A percentile compares a stretch with the other conserved stretches of the same genome.
Evolutionary conservation across 495 filamentous ascomycete species (phyloP).

Genomic region (Podospora didyma): DNA sequence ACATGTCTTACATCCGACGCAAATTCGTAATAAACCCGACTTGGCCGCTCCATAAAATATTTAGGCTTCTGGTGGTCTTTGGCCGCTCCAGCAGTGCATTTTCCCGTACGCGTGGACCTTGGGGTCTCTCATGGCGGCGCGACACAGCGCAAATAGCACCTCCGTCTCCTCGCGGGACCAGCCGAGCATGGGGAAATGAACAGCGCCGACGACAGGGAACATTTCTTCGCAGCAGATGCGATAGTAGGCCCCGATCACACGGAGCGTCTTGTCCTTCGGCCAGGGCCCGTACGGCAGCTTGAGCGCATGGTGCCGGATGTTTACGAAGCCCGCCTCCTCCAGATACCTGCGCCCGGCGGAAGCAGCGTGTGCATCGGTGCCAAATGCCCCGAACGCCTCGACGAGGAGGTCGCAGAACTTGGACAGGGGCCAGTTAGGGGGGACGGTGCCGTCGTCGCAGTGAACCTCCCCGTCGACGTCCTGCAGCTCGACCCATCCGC

Average conservation of each 20-base stretch:
- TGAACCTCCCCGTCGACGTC: neutral
- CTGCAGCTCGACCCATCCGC: neutral
- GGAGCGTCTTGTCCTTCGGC: neutral
- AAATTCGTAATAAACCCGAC: too few species aligned
- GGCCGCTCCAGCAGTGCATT: neutral
- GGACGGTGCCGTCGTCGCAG: neutral
- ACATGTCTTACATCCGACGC: too few species aligned
- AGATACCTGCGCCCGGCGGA: neutral
- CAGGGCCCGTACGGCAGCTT: slow-evolving; percentile 1
- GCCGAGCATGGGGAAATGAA: slow-evolving; percentile 5
- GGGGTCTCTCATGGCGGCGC: slow-evolving; percentile 1
- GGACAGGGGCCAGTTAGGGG: neutral
- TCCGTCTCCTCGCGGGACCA: slow-evolving; percentile 5
- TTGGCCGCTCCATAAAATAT: too few species aligned
- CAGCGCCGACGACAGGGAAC: slow-evolving; percentile 2
- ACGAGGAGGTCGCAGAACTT: neutral
- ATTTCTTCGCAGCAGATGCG: neutral
- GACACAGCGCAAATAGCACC: slow-evolving; percentile 2
- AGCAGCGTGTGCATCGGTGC: neutral
- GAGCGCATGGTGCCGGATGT: neutral
- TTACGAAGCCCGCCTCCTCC: neutral
- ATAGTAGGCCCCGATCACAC: slow-evolving; percentile 5
- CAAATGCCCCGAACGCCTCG: neutral
- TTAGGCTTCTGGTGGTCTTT: neutral
- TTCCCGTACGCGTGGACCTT: slow-evolving; percentile 3